These are phyloP conservation scores for Yamadazyma dendronema DNA, from an alignment of 1,139 yeast genomes.

Conservation along the genomic window DNA sequence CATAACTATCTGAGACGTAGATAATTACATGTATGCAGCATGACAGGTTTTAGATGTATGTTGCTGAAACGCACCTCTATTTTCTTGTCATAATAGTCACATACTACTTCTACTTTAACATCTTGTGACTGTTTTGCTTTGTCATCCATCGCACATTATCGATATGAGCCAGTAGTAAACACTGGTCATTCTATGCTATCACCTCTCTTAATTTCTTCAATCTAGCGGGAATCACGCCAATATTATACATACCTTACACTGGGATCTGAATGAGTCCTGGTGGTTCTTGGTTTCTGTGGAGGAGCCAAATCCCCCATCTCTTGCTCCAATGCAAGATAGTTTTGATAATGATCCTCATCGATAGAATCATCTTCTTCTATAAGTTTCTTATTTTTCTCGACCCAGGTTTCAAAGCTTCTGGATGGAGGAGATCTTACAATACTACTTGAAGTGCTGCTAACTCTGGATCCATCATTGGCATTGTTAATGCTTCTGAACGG, in stretches of 20 bases:
- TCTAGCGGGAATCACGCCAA: too few species aligned
- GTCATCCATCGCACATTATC: too few species aligned
- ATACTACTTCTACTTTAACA: too few species aligned
- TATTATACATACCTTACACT: slow-evolving; percentile 33
- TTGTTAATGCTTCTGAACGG: slow-evolving; percentile 46
- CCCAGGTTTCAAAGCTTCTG: slow-evolving; percentile 50
- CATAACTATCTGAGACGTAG: too few species aligned
- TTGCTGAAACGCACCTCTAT: too few species aligned
- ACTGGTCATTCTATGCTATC: neutral
- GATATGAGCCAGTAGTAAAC: too few species aligned
- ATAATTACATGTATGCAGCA: too few species aligned
- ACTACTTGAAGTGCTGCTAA: slow-evolving; percentile 13
- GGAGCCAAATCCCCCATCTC: slow-evolving; percentile 15
- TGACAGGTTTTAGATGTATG: too few species aligned
- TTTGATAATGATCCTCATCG: slow-evolving; percentile 23
- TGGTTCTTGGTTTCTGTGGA: slow-evolving; percentile 14
- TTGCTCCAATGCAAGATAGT: slow-evolving; percentile 12
- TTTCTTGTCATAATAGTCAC: too few species aligned
- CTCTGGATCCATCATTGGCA: slow-evolving; percentile 6
- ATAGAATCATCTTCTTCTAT: slow-evolving; percentile 45
- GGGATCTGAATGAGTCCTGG: slow-evolving; percentile 31
- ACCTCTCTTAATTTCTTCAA: too few species aligned
- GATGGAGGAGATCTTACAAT: slow-evolving; percentile 22
- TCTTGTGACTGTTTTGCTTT: too few species aligned
- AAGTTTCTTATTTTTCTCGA: slow-evolving; percentile 44